Base-by-base conservation (phyloP, 148 eudicot genomes). In the Bassia scoparia region DNA sequence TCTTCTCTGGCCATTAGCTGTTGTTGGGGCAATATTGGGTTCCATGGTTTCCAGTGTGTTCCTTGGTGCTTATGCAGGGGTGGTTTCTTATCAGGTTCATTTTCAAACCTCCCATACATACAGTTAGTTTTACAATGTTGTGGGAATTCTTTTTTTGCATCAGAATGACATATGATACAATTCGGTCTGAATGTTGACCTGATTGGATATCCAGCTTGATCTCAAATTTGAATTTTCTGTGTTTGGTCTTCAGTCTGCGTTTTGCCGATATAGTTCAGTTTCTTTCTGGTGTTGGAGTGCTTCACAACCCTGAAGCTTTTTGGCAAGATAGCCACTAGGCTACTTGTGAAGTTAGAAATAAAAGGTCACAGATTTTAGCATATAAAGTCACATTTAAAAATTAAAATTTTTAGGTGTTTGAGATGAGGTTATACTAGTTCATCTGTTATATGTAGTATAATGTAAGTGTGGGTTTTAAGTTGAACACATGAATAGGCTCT, bases 1-100 rank as follows among this genome's bases (percentile, higher is more conserved):
- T 70, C 74, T 94, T 74, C 84, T 94, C 29, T 94, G 98, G 98
- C 98, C 98, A 5, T 79, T 89, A 81, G 98, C 96, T 74, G 98
- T 94, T 81, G 84, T 63, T 35, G 97, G 96, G 56, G 97, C 98
- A 12, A 85, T 94, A 8, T 73, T 91, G 72, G 97, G 87, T 54
- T 89, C 98, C 72, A 81, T 87, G 69, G 79, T 83, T 66, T 83
- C 93, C 43, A 87, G 96, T 71, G 77, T 94, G 68, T 71, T 78
- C 77, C 75, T 94, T 74, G 98, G 98, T 74, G 86, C 87, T 73
- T 94, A 82, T 83, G 97, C 96, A 37, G 96, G 88, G 37, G 93
- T 88, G 41, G 77, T 94, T 69, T 91, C 85, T 17, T 91, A 94
- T 82, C 84, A 87, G 98, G 98, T 93, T 61, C 43, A 68, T 48